phyloP scores from a whole-genome alignment of 2,329 filamentous ascomycete species.

The Neofusicoccum cordaticola region DNA sequence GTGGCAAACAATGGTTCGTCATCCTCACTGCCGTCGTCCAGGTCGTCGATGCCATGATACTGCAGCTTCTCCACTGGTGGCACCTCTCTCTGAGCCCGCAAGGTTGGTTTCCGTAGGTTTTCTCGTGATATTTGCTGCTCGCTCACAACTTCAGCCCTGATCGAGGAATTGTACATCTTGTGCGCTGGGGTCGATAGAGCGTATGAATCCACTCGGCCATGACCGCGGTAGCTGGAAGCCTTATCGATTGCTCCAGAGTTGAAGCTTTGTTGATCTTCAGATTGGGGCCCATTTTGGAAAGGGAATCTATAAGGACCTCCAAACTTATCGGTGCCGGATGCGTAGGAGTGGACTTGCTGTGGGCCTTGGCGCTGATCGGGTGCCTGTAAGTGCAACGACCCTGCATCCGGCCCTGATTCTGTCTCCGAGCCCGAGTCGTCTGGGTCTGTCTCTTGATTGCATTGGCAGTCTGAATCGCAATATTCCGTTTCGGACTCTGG shows the following conservation, averaged over 20 bases:
- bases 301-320: background rate
- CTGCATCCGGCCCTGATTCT: background rate
- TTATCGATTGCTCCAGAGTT: background rate
- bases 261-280: constrained; percentile 4
- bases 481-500: background rate
- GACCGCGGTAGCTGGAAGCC: background rate
- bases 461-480: background rate
- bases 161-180: background rate
- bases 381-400: background rate
- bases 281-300: background rate
- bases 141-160: background rate
- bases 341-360: background rate
- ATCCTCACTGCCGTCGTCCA: background rate
- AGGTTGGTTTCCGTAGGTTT: background rate
- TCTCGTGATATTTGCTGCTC: background rate
- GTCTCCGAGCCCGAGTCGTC: background rate
- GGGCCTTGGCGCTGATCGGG: too few relatives aligned
- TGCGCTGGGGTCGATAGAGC: background rate
- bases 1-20: background rate
- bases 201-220: background rate
- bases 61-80: background rate
- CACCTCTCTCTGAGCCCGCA: background rate
- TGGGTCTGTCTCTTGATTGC: background rate
- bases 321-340: background rate
- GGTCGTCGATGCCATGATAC: background rate